Evolutionary conservation across 164 flowering plant genomes (phyloP).

Genomic region (Vitis riparia): DNA sequence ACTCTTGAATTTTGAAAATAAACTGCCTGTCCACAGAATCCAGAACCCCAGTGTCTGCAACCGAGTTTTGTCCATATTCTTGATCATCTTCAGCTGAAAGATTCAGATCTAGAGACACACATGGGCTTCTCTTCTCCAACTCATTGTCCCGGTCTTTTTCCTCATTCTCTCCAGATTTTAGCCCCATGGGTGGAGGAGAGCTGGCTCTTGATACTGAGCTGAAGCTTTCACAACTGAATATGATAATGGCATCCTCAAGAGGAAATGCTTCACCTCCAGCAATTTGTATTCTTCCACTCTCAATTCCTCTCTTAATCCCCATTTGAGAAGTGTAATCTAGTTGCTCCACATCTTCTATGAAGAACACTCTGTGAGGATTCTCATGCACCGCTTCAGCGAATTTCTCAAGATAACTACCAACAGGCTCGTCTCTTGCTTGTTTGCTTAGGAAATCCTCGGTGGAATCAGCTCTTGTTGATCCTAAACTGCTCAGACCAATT

Average conservation of each 20-base stretch:
- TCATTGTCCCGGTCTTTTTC: constrained; percentile 19
- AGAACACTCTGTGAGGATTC: constrained; percentile 78
- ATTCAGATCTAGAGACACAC: constrained; percentile 69
- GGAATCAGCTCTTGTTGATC: constrained; percentile 39
- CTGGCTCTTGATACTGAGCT: constrained; percentile 51
- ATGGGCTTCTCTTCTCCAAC: constrained; percentile 20
- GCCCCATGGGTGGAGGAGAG: constrained; percentile 41
- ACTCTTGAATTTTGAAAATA: constrained; percentile 27
- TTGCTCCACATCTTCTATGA: constrained; percentile 72
- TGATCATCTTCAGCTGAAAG: constrained; percentile 43
- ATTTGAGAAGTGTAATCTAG: constrained; percentile 48
- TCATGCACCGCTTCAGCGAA: constrained; percentile 52
- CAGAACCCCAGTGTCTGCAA: constrained; percentile 21
- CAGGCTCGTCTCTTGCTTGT: constrained; percentile 59
- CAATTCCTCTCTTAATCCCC: constrained; percentile 64
- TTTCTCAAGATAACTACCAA: constrained; percentile 48
- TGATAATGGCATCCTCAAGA: constrained; percentile 68
- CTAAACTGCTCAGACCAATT: constrained; percentile 48
- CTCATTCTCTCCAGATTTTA: constrained; percentile 12
- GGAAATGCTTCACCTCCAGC: constrained; percentile 47
- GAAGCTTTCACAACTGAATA: constrained; percentile 71
- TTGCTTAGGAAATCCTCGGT: constrained; percentile 51
- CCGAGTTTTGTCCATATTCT: constrained; percentile 10
- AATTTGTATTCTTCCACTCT: constrained; percentile 50
- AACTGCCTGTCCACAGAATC: constrained; percentile 43